phyloP scores from a whole-genome alignment of 1,139 yeast species.

The Meyerozyma sp. region DNA sequence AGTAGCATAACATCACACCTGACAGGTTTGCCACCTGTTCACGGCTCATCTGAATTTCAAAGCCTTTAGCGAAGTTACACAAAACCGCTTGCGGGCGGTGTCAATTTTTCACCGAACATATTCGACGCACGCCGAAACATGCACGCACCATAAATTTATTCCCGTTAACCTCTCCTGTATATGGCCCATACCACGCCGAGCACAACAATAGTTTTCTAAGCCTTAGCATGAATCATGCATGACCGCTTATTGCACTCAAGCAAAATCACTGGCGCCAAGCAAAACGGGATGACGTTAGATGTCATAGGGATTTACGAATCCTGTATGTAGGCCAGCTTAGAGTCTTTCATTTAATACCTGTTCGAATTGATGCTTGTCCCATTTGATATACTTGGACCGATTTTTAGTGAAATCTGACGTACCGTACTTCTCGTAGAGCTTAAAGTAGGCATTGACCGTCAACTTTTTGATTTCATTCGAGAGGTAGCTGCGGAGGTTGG shows the following conservation, averaged over 20 bases:
- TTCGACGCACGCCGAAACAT: background rate
- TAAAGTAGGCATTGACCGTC: constrained; percentile 76
- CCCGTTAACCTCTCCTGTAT: no score
- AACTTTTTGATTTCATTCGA: constrained; percentile 63
- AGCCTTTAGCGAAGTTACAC: background rate
- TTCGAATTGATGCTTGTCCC: constrained; percentile 60
- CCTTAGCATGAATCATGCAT: no score
- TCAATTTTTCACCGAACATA: background rate
- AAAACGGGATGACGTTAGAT: no score
- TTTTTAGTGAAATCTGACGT: constrained; percentile 71
- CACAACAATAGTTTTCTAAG: no score
- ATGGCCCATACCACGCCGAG: no score
- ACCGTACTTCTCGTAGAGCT: constrained; percentile 73
- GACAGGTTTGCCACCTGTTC: no score
- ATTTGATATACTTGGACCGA: constrained; percentile 67
- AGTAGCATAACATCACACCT: no score
- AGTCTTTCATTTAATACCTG: constrained; percentile 32
- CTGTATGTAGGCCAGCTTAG: constrained; percentile 2
- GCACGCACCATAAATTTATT: background rate
- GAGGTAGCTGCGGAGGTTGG: constrained; percentile 54
- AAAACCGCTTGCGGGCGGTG: background rate
- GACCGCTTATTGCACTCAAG: no score
- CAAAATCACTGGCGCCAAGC: no score
- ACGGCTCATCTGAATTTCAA: no score
- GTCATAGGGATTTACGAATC: no score